Base-by-base conservation (phyloP, 2,329 filamentous ascomycete species). In the Samsoniella hepiali region DNA sequence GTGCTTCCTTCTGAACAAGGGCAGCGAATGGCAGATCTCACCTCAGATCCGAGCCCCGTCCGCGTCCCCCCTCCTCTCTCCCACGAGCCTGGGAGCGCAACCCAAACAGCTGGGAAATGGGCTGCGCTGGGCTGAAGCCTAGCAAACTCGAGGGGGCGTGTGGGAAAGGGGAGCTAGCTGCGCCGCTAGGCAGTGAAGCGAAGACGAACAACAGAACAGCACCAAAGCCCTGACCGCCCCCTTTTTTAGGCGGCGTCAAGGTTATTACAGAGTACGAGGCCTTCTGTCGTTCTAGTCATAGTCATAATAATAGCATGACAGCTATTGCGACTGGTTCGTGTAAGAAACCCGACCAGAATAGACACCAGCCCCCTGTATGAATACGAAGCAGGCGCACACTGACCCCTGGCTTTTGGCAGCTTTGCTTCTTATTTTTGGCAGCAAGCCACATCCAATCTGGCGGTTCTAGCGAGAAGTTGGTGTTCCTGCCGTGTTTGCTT, bases 41-140 rank as follows among this genome's bases (percentile, higher is more conserved):
- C 58, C 47, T 60, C 58, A 60, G 58, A 60, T 60, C 58, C 47
- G 58, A 60, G 58, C 45, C 58, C 47, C 45, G 42, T 53, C 47
- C 36, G 5, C 29, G 10, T 53, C 29, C 49, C 58, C 45, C 45
- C 31, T 42, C 38, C 44, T 27, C 38, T 44, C 58, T 50, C 9
- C 56, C 45, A 53, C 42, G 38, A 32, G 38, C 22, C 32, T 58
- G 56, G 56, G 44, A 50, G 40, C 54, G 17, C 31, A 38, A 32
- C 38, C 58, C 58, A 53, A 44, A 53, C 47, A 32, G 58, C 58
- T 51, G 58, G 56, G 56, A 34, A 60, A 60, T 60, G 58, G 58
- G 58, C 58, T 53, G 47, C 34, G 47, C 57, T 59, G 57, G 57
- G 57, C 57, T 51, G 57, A 38, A 22, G 15, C 45, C 40, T 31